These are phyloP conservation scores for Neurospora sp. DNA, from an alignment of 495 filamentous ascomycete species.

Conservation along the genomic window DNA sequence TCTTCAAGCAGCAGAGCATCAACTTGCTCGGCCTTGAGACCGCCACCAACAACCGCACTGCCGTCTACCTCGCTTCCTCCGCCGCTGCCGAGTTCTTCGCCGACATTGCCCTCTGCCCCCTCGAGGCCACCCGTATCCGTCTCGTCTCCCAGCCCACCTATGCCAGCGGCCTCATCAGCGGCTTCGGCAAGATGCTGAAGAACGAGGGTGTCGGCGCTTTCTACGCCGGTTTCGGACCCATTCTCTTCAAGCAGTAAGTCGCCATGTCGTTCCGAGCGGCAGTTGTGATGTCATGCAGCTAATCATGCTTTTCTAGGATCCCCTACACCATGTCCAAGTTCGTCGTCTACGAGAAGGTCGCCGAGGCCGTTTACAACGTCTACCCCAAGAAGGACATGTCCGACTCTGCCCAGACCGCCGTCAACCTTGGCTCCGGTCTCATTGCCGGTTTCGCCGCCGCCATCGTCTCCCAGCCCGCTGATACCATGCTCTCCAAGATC, in stretches of 20 bases:
- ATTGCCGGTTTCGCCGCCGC: slow-evolving; percentile 97
- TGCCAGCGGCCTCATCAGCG: slow-evolving; percentile 68
- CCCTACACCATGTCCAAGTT: slow-evolving; percentile 99
- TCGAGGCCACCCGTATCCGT: slow-evolving; percentile 91
- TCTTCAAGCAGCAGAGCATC: slow-evolving; percentile 91
- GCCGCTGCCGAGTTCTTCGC: slow-evolving; percentile 86
- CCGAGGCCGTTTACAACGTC: slow-evolving; percentile 61
- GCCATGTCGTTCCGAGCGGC: no score
- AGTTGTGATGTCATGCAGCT: slow-evolving; percentile 1
- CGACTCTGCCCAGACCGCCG: slow-evolving; percentile 64
- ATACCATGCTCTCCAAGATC: slow-evolving; percentile 99
- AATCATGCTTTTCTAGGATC: slow-evolving; percentile 47
- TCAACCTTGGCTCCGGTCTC: slow-evolving; percentile 93
- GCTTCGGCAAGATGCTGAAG: slow-evolving; percentile 77
- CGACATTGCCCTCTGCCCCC: slow-evolving; percentile 86
- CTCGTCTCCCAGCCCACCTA: slow-evolving; percentile 87
- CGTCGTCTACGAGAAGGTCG: slow-evolving; percentile 97
- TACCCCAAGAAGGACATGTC: slow-evolving; percentile 73
- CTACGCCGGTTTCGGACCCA: slow-evolving; percentile 91
- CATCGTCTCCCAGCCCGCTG: slow-evolving; percentile 91
- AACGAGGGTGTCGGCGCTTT: slow-evolving; percentile 80
- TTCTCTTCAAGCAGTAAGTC: slow-evolving; percentile 91
- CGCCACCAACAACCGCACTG: slow-evolving; percentile 77
- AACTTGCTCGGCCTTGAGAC: slow-evolving; percentile 70
- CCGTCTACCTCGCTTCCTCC: slow-evolving; percentile 79